These are phyloP conservation scores for Ophiostoma himal-ulmi DNA, from an alignment of 2,329 filamentous ascomycete species.

Conservation along the genomic window DNA sequence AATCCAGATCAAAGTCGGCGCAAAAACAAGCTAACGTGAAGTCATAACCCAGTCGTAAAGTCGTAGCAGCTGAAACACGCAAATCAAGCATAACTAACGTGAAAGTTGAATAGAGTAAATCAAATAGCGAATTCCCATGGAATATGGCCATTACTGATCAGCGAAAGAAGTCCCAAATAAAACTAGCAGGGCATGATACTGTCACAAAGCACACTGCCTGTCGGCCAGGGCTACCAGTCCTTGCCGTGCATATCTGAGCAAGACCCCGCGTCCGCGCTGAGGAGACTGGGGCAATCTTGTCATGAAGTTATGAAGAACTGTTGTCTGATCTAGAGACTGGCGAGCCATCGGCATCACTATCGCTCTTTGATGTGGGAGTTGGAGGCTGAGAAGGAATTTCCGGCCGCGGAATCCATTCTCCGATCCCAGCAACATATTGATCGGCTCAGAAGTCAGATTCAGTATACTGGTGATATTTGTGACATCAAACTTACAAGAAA, in stretches of 20 bases:
- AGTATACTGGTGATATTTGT: background rate
- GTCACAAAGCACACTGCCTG: background rate
- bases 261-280: background rate
- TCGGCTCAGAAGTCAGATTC: too few relatives aligned
- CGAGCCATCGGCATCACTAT: background rate
- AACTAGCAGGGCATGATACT: background rate
- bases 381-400: too few relatives aligned
- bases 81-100: background rate
- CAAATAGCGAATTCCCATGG: background rate
- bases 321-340: background rate
- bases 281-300: background rate
- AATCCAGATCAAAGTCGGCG: background rate
- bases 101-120: background rate
- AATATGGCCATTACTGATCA: background rate
- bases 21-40: background rate
- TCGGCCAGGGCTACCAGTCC: background rate
- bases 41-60: background rate
- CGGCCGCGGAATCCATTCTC: too few relatives aligned
- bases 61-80: background rate
- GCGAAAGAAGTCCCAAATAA: background rate
- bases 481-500: background rate
- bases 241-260: background rate
- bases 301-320: background rate
- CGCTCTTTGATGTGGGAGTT: too few relatives aligned
- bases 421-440: too few relatives aligned